Conservation (phyloP, 1,284 basidiomycete species). For the Garcileccinum viscosum region DNA sequence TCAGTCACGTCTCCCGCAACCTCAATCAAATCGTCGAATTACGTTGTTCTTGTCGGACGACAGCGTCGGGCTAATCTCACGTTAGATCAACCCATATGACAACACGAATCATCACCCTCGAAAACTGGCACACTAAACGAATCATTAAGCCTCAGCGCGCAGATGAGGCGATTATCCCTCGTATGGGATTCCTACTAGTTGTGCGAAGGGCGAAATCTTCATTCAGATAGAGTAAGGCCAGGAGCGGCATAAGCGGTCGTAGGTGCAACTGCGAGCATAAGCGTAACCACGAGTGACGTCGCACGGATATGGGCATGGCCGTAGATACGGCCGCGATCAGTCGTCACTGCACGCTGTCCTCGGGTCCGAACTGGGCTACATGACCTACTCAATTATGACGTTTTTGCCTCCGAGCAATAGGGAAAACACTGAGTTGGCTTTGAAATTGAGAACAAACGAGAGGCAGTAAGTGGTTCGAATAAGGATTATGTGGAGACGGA, state of each 20-base stretch:
- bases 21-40: conserved; percentile 77
- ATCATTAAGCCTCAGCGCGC: neutral
- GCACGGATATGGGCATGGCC: conserved; percentile 7
- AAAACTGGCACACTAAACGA: neutral
- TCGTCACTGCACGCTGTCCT: neutral
- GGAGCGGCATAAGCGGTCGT: conserved; percentile 90
- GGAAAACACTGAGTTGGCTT: neutral
- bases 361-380: neutral
- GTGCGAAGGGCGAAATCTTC: conserved; percentile 65
- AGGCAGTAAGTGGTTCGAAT: neutral
- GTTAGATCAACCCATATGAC: too few relatives aligned
- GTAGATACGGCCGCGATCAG: neutral
- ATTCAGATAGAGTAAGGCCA: conserved; percentile 93
- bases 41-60: conserved; percentile 81
- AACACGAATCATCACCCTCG: neutral
- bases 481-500: neutral
- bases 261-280: conserved; percentile 93
- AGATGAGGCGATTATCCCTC: conserved; percentile 11
- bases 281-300: conserved; percentile 43
- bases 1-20: conserved; percentile 79
- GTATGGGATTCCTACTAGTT: neutral
- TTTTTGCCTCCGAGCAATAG: neutral
- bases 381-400: neutral
- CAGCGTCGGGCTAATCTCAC: conserved; percentile 50
- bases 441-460: neutral